Conservation (phyloP, 2,329 filamentous ascomycete genomes). For the Penicillium sp. region DNA sequence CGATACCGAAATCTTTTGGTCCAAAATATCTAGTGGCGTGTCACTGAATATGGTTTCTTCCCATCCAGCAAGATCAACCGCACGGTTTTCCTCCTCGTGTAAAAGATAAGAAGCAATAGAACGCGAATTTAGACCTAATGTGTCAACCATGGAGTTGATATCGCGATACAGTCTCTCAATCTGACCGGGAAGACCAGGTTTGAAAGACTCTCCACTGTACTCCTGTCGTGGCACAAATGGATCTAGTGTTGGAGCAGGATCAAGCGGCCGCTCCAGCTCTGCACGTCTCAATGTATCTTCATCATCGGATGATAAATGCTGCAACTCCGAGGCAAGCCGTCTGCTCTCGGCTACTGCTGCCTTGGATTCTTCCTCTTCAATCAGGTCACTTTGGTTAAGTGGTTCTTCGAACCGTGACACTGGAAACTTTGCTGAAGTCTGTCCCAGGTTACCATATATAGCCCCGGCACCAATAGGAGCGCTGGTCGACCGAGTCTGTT, state of each 20-base stretch:
- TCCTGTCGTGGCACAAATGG: constrained; percentile 48
- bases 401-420: constrained; percentile 13
- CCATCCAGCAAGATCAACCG: constrained; percentile 18
- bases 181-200: constrained; percentile 47
- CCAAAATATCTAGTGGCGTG: constrained; percentile 64
- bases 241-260: constrained; percentile 42
- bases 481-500: constrained; percentile 34
- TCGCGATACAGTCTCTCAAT: constrained; percentile 49
- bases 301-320: constrained; percentile 43
- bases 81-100: constrained; percentile 28
- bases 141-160: constrained; percentile 81
- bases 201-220: constrained; percentile 40
- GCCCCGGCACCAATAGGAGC: constrained; percentile 34
- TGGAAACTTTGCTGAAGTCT: neutral
- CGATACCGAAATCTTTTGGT: constrained; percentile 67
- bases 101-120: constrained; percentile 56
- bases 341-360: constrained; percentile 29
- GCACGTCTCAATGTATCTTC: constrained; percentile 46
- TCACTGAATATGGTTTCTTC: constrained; percentile 52
- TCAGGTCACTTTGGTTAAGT: constrained; percentile 19
- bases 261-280: constrained; percentile 41
- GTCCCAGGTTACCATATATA: constrained; percentile 26
- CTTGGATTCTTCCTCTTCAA: constrained; percentile 26
- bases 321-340: constrained; percentile 29
- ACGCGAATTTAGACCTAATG: constrained; percentile 79